phyloP scores from a whole-genome alignment of 495 filamentous ascomycete species.

The Aspergillus steynii region DNA sequence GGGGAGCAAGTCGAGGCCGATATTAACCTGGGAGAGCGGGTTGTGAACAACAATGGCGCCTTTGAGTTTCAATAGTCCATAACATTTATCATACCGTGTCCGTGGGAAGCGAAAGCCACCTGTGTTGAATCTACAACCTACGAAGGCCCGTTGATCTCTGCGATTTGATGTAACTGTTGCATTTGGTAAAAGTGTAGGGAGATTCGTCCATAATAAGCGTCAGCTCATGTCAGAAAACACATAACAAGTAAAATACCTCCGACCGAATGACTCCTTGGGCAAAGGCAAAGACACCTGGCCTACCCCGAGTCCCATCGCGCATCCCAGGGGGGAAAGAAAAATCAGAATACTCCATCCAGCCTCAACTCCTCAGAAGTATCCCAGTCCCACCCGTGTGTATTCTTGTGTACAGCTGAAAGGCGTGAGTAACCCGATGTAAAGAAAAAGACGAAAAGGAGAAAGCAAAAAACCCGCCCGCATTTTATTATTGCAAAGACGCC shows the following conservation, averaged over 20 bases:
- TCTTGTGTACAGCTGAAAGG: neutral
- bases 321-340: neutral
- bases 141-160: neutral
- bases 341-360: neutral
- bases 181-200: neutral
- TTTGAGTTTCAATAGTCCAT: conserved; percentile 26
- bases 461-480: neutral
- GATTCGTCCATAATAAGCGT: neutral
- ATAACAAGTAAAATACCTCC: neutral
- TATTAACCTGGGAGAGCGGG: conserved; percentile 45
- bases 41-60: conserved; percentile 39
- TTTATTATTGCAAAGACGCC: neutral
- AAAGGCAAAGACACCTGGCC: neutral
- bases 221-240: neutral
- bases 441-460: neutral
- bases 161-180: neutral
- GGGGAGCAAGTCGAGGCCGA: conserved; percentile 29
- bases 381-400: conserved; percentile 7
- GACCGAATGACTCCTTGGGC: neutral
- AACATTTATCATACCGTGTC: neutral
- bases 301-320: neutral
- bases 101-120: no score
- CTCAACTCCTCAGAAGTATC: conserved; percentile 3
- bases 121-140: neutral
- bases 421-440: neutral